Base-by-base conservation (phyloP, 2,329 filamentous ascomycete genomes). In the Tolypocladium paradoxum region DNA sequence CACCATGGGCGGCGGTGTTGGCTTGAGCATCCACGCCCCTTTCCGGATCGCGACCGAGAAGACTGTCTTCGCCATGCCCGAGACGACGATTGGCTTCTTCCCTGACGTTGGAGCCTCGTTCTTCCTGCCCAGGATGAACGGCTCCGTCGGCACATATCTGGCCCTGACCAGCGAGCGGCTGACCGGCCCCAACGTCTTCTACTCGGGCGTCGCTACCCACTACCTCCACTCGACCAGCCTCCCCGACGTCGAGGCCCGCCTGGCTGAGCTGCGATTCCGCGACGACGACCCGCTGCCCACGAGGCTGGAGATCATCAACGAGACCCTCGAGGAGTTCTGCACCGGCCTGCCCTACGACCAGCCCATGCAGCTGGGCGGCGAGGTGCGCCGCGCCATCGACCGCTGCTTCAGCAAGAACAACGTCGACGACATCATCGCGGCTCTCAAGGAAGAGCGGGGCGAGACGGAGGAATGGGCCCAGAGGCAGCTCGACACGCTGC, bases 51-150 rank as follows among this genome's bases (percentile, higher is more conserved):
- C 93, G 37, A 99, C 93, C 3, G 93, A 99, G 73, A 87, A 86
- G 66, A 99, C 93, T 6, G 73, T 95, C 48, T 97, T 99, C 64
- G 91, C 95, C 61, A 99, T 99, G 93, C 93, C 93, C 33, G 93
- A 99, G 74, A 99, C 93, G 4, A 95, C 84, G 9, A 99, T 99
- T 65, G 93, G 93, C 38, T 96, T 97, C 77, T 99, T 99, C 78
- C 93, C 95, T 7, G 95, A 99, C 65, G 93, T 99, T 49, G 93
- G 93, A 56, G 95, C 87, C 34, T 95, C 89, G 12, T 99, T 97
- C 76, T 97, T 97, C 77, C 77, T 99, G 52, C 89, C 93, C 18
- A 81, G 90, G 57, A 84, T 99, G 77, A 84, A 95, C 62, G 93
- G 93, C 49, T 76, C 84, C 55, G 72, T 95, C 53, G 93, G 93